Evolutionary conservation across 768 basidiomycete species (phyloP), one percentile per base, ranked within the genome.

Genomic region (Boletus subcaerulescens): DNA sequence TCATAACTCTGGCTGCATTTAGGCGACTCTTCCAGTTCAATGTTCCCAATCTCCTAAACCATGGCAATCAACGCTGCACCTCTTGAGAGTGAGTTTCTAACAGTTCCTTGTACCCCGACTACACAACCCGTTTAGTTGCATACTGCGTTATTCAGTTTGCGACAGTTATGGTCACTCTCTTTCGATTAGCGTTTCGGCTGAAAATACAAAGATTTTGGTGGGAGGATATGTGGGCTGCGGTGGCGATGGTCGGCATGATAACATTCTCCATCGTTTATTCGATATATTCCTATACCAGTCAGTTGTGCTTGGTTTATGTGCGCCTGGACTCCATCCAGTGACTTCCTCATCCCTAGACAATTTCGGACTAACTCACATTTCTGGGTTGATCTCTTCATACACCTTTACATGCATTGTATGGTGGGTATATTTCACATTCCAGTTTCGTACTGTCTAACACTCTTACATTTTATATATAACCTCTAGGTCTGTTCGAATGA

Each of bases 211-310:
- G 56, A 31, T 49, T 62, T 31, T 57, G 61, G 61, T 65, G 65
- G 61, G 64, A 66, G 38, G 63, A 63, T 39, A 13, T 36, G 8
- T 66, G 61, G 61, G 58, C 64, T 9, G 53, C 47, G 4, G 13
- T 61, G 4, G 50, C 52, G 8, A 18, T 43, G 1, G 10, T 53
- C 24, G 56, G 29, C 20, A 24, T 3, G 1, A n/a, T 39, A 0
- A 14, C 13, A 12, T 39, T 10, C 22, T 7, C 20, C 12, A 42
- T 42, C 22, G 4, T 15, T 20, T 5, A 20, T 20, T 41, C 12
- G 18, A 18, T 41, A 13, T 20, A 12, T 12, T 18, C 5, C 18
- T 2, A 20, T 7, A 18, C 40, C 10, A 8, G 40, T 41, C 18
- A 41, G 40, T 22, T n/a, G 40, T 41, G 15, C 40, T 20, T 41